Base-by-base conservation (phyloP, 495 filamentous ascomycete species). In the Darksidea phi region DNA sequence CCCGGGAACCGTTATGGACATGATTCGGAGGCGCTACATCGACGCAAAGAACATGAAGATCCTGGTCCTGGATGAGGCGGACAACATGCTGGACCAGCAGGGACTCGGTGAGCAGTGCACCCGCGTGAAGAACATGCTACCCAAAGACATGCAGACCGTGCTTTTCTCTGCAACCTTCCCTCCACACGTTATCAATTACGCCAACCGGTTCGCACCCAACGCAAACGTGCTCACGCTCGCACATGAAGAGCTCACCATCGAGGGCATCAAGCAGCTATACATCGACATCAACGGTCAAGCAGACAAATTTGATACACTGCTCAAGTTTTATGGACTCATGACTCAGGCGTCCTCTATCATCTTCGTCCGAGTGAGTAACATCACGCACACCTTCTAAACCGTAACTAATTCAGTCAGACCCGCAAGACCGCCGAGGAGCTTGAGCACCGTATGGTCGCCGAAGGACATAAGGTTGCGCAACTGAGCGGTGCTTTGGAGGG, bases 101-200 rank as follows among this genome's bases (percentile, higher is more conserved):
- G 95, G 95, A 25, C 75, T 99, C 53, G 92, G 92, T 55, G 95
- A 97, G 59, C 94, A 97, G 76, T 97, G 91, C 72, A 80, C 89
- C 54, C 87, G 93, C 61, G 89, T 95, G 60, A 95, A 91, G 77
- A 91, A 87, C 20, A 71, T 89, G 63, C 77, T 97, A 11, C 89
- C 89, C 0, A 78, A 77, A 37, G 77, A 77, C 54, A 79, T 88
- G 28, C 94, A 99, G 72, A 84, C 90, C 47, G 86, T 97, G 37
- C 84, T 99, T 11, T 97, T 99, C 76, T 97, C 93, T 15, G 95
- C 95, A 17, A 99, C 95, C 0, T 99, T 97, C 74, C 92, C 95
- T 0, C 78, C 86, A 1, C 80, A 88, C 48, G 92, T 99, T 18
- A 80, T 90, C 71, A 73, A 78, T 57, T 99, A 90, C 67, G 94